Base-by-base conservation (phyloP, 768 basidiomycete genomes). In the Pleurotus citrinopileatus region DNA sequence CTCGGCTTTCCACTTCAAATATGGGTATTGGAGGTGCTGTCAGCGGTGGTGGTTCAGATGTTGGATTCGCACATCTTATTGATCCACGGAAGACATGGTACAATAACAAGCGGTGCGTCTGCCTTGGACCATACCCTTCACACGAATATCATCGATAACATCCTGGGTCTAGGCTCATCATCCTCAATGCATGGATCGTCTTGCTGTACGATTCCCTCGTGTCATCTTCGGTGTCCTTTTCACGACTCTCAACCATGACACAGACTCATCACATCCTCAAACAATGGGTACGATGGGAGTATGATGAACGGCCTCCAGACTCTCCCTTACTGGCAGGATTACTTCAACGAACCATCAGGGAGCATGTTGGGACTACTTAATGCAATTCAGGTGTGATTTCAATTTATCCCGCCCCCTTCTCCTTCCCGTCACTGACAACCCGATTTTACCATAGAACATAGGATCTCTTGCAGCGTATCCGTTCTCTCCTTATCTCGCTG, bases 261-360 rank as follows among this genome's bases (percentile, higher is more conserved):
- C 3, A 47, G 47, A 25, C 34, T 75, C 75, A 26, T 73, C 74
- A 28, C 71, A 70, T 4, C 74, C 77, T 19, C 76, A 70, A 27
- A 74, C 73, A 13, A 82, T 80, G 52, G 80, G 72, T 50, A 50
- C 47, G 47, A 50, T 32, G 47, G 47, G 17, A 50, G 47, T 28
- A 50, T 50, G 47, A 50, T 50, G 29, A 50, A 50, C 17, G 47
- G 23, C 23, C 47, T 50, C 28, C 47, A 50, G 15, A n/a, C 47
- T 6, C 47, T 50, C 15, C 47, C 47, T 2, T 26, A 50, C 27
- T 50, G 47, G 47, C 15, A 10, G 23, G 15, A 2, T 1, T 29
- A 29, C 1, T 50, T 50, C 8, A 13, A 36, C 25, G 12, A 26
- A 4, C 47, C 47, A 9, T 28, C 47, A 5, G 47, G 47, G 19